Conservation (phyloP, 306 rosid species). For the Pyrus betulifolia region DNA sequence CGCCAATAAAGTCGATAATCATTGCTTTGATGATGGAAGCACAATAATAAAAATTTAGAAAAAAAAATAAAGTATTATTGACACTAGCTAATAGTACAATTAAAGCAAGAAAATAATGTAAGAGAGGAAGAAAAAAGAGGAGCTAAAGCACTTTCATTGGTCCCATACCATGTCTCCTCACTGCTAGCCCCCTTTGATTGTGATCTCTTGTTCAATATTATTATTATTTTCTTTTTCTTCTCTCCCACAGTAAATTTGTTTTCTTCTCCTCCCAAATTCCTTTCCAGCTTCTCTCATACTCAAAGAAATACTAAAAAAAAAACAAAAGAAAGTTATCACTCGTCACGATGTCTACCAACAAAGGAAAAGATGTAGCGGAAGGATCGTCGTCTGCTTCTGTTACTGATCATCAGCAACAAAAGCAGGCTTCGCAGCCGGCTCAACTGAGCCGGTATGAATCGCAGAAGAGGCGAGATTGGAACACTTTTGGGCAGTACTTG, state of each 20-base stretch:
- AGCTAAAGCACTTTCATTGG: conserved; percentile 40
- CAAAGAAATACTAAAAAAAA: too few relatives aligned
- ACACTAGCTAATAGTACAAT: conserved; percentile 35
- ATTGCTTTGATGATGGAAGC: conserved; percentile 33
- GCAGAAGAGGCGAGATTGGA: conserved; percentile 56
- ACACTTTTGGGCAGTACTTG: conserved; percentile 54
- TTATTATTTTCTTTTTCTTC: background rate
- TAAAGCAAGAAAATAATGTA: conserved; percentile 41
- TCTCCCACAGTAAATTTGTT: conserved; percentile 10
- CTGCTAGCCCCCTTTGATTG: conserved; percentile 25
- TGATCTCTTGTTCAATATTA: conserved; percentile 18
- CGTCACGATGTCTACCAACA: conserved; percentile 28
- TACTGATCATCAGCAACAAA: background rate
- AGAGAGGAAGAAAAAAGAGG: conserved; percentile 31
- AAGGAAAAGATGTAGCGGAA: conserved; percentile 42
- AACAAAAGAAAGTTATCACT: background rate
- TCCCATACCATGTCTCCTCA: conserved; percentile 54
- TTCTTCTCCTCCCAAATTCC: conserved; percentile 3
- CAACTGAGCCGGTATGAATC: conserved; percentile 49
- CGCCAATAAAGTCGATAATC: conserved; percentile 25
- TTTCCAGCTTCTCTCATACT: background rate
- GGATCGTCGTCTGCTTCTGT: conserved; percentile 27
- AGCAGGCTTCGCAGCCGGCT: background rate
- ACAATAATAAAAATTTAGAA: conserved; percentile 22
- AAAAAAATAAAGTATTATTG: conserved; percentile 22